Base-by-base conservation (phyloP, 805 yeast genomes). In the Maudiozyma serrabonitensis region DNA sequence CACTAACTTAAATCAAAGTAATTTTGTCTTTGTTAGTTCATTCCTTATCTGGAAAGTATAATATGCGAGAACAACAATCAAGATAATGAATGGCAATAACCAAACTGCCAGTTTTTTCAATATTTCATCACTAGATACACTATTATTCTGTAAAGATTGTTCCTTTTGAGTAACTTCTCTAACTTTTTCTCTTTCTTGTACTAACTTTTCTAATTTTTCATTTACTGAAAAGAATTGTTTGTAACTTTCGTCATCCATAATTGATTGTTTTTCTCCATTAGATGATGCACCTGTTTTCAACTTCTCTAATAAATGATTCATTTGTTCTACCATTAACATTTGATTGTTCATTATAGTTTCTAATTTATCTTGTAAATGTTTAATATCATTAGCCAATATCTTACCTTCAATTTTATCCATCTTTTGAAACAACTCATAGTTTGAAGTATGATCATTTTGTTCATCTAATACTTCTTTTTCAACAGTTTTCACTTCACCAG, bases 31-130 rank as follows among this genome's bases (percentile, higher is more conserved):
- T 11, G 59, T 60, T 45, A 67, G 64, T 50, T 67, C 70, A 57
- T 66, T 67, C 52, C 67, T 66, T 31, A 67, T 67, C 46, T 53
- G 61, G 51, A 65, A 66, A 12, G 69, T 67, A 47, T 66, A 65
- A 49, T 67, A 67, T 6, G 68, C 69, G 67, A 67, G 62, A 4
- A 67, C 53, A 23, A 61, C 46, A 65, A 66, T 64, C 4, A 67
- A 56, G 26, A 59, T 49, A 16, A 59, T 54, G 32, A 67, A 49
- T 19, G 70, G 69, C 1, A 65, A 51, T 21, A 67, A 35, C 69
- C 69, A 66, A n/a, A 67, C 50, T 4, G 61, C 53, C 28, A 67
- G 47, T 47, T 58, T 66, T 18, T 58, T 52, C 1, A 66, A 62
- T 26, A 67, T 59, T 46, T 66, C 69, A 51, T 67, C 70, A 32